phyloP scores from a whole-genome alignment of 306 rosid species.

The Biancaea sappan region DNA sequence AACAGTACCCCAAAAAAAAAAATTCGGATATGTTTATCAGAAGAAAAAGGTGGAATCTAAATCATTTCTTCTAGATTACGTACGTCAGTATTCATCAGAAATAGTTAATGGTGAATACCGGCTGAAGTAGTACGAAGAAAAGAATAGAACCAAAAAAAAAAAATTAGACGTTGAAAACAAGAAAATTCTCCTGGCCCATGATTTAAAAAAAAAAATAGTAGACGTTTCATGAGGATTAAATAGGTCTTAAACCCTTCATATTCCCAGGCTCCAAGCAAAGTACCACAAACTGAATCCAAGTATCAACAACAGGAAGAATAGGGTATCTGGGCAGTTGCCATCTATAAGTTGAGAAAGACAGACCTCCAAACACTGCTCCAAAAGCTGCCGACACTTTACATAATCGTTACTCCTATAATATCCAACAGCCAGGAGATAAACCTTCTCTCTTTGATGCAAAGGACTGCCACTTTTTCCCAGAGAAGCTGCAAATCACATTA shows the following conservation, averaged over 20 bases:
- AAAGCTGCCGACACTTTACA: constrained; percentile 68
- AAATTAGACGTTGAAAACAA: neutral
- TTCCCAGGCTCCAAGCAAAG: constrained; percentile 11
- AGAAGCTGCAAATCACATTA: constrained; percentile 59
- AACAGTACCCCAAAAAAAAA: constrained; percentile 22
- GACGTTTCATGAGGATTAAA: constrained; percentile 25
- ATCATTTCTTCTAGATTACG: neutral
- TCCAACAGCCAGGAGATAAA: constrained; percentile 92
- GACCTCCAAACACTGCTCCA: constrained; percentile 75
- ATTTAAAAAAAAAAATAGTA: neutral
- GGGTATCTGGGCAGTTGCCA: constrained; percentile 1
- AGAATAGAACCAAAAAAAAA: constrained; percentile 10
- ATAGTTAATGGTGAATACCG: neutral
- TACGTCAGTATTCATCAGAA: neutral
- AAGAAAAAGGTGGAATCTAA: neutral
- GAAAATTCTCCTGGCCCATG: constrained; percentile 2
- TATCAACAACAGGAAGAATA: constrained; percentile 5
- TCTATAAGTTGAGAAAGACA: constrained; percentile 22
- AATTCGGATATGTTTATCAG: neutral
- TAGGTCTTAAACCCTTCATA: neutral
- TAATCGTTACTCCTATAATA: constrained; percentile 71
- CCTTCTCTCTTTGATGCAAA: constrained; percentile 69
- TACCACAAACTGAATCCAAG: constrained; percentile 8
- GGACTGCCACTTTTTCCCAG: constrained; percentile 46
- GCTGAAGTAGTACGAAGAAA: neutral